Percentiles rank a stretch among this genome's conserved stretches.
Conservation (phyloP, 1,139 yeast species). For the Blastobotrys capitulatus region DNA sequence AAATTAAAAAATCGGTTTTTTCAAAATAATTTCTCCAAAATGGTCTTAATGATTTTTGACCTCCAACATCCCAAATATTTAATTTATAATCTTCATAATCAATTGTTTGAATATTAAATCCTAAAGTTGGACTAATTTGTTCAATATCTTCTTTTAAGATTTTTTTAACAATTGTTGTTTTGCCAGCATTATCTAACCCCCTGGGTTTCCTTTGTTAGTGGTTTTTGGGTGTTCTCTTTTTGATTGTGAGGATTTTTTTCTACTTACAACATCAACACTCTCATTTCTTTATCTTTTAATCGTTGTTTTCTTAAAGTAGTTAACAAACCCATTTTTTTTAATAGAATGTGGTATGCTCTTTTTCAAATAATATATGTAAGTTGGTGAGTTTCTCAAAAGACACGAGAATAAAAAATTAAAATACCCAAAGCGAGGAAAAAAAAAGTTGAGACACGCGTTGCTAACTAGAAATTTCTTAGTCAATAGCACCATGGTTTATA, state of each 20-base stretch:
- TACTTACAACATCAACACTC: conserved; percentile 56
- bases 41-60: conserved; percentile 69
- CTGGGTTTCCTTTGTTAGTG: conserved; percentile 21
- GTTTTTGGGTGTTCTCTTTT: too few species aligned
- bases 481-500: conserved; percentile 13
- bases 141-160: conserved; percentile 39
- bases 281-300: conserved; percentile 67
- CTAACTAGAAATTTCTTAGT: neutral
- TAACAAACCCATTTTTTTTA: conserved; percentile 64
- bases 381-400: too few species aligned
- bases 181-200: conserved; percentile 88
- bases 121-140: conserved; percentile 55
- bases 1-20: conserved; percentile 72
- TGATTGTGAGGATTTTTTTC: too few species aligned
- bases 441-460: neutral
- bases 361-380: neutral
- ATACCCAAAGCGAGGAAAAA: too few species aligned
- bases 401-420: neutral
- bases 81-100: conserved; percentile 37
- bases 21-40: conserved; percentile 94
- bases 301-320: conserved; percentile 80
- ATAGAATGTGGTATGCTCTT: neutral
- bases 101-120: conserved; percentile 57
- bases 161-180: conserved; percentile 68
- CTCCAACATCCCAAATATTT: conserved; percentile 75